phyloP scores from a whole-genome alignment of 176 grass and related monocot genomes.

The maize (Zea mays) region Zm-B73-REFERENCE-NAM-5.0 NC_050100.1:196689001-196689500 shows the following conservation, averaged over 20 bases:
- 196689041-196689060: not conserved
- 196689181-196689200: not conserved
- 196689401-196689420: conserved; percentile 42
- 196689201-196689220: not conserved
- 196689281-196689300: not conserved
- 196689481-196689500: conserved; percentile 20
- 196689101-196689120: not conserved
- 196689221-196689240: not conserved
- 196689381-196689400: conserved; percentile 35
- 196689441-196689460: conserved; percentile 9
- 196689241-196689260: not conserved
- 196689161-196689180: not conserved
- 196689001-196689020: conserved; percentile 26
- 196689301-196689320: conserved; percentile 11
- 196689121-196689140: not conserved
- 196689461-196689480: conserved; percentile 1
- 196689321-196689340: conserved; percentile 40
- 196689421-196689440: conserved; percentile 27
- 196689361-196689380: conserved; percentile 22
- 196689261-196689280: not conserved
- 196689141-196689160: not conserved
- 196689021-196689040: not conserved
- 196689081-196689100: not conserved
- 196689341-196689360: conserved; percentile 35
- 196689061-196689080: not conserved